Conservation (phyloP, 106 monocot genomes). For the Alisma plantagoaquatica region DNA sequence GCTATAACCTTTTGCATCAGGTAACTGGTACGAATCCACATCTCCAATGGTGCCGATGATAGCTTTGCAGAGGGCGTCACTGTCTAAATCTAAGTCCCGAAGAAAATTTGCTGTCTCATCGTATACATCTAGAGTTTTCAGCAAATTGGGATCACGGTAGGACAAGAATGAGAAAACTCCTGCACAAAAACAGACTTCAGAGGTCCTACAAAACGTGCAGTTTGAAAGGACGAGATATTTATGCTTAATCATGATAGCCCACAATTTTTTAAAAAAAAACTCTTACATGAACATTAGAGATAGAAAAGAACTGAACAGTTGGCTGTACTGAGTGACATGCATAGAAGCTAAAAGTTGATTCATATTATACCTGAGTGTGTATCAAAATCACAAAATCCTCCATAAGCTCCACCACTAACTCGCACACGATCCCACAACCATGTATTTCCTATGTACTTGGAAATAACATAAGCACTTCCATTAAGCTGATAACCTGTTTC, state of each 20-base stretch:
- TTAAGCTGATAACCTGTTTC: conserved; percentile 80
- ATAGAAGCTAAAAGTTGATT: no score
- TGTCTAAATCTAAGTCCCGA: conserved; percentile 71
- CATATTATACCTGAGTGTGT: conserved; percentile 74
- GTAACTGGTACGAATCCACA: conserved; percentile 91
- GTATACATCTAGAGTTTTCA: conserved; percentile 91
- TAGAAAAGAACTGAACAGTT: no score
- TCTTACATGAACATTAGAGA: no score
- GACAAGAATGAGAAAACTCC: conserved; percentile 96
- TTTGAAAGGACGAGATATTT: no score
- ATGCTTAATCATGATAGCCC: no score
- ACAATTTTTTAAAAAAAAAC: no score
- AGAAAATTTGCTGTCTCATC: conserved; percentile 84
- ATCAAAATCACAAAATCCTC: conserved; percentile 95
- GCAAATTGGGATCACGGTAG: conserved; percentile 91
- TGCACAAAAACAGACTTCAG: no score
- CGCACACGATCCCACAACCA: conserved; percentile 98
- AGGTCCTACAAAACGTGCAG: no score
- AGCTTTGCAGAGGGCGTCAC: conserved; percentile 85
- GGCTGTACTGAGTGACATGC: no score
- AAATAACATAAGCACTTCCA: conserved; percentile 96
- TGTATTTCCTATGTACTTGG: conserved; percentile 83
- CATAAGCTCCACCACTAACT: conserved; percentile 99
- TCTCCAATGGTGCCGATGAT: conserved; percentile 98
- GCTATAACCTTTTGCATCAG: conserved; percentile 97